Evolutionary conservation across 1,284 basidiomycete species (phyloP).

Genomic region (Trichosporon inkin): DNA sequence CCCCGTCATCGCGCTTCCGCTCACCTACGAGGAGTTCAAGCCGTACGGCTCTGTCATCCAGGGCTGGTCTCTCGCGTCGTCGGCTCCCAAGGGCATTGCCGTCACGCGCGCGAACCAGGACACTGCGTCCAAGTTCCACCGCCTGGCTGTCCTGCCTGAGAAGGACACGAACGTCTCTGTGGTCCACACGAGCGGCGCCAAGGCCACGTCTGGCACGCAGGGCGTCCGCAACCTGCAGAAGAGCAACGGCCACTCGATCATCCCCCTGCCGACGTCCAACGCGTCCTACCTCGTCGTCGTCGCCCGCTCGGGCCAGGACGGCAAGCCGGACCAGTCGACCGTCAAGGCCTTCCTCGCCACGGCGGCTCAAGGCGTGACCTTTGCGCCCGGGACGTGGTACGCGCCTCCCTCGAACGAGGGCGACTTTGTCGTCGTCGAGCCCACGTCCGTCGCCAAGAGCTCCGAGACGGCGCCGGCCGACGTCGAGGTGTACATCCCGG

Average conservation of each 20-base stretch:
- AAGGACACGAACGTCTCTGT: constrained; percentile 54
- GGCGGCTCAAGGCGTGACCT: constrained; percentile 75
- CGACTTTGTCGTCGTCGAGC: constrained; percentile 77
- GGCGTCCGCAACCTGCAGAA: neutral
- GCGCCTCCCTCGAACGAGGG: constrained; percentile 68
- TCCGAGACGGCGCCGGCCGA: constrained; percentile 57
- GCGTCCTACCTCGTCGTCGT: constrained; percentile 72
- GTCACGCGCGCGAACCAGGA: constrained; percentile 66
- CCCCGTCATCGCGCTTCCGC: constrained; percentile 58
- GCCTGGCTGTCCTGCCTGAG: constrained; percentile 64
- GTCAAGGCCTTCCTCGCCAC: constrained; percentile 75
- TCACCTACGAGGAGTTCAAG: constrained; percentile 77
- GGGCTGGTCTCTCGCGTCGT: constrained; percentile 53
- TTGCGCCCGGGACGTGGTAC: constrained; percentile 79
- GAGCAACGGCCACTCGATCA: constrained; percentile 25
- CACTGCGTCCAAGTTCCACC: constrained; percentile 84
- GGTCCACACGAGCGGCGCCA: constrained; percentile 36
- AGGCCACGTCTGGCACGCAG: neutral
- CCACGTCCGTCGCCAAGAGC: constrained; percentile 69
- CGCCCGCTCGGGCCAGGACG: constrained; percentile 65
- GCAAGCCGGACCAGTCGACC: constrained; percentile 64
- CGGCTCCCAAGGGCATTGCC: constrained; percentile 58
- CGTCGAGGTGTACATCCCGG: constrained; percentile 32
- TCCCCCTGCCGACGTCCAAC: constrained; percentile 2
- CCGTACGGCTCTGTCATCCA: constrained; percentile 84